Conservation (phyloP, 2,329 filamentous ascomycete species). For the Colletotrichum noveboracense region DNA sequence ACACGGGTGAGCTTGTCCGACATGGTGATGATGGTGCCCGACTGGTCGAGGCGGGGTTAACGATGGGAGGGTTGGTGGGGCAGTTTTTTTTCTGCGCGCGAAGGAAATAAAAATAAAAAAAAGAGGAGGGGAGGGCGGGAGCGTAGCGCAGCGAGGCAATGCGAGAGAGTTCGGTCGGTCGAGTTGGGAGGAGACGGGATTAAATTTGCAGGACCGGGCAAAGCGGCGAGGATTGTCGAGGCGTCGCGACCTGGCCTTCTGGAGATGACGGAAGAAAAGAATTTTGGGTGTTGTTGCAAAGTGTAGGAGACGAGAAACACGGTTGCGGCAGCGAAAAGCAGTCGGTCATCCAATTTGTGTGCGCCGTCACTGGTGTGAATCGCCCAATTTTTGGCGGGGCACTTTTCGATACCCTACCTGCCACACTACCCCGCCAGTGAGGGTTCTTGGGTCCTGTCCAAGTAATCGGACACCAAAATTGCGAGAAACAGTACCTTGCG, state of each 20-base stretch:
- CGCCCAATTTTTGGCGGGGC: slow-evolving; percentile 23
- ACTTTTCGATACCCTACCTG: slow-evolving; percentile 13
- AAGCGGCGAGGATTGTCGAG: slow-evolving; percentile 9
- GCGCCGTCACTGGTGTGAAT: slow-evolving; percentile 22
- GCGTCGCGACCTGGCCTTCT: slow-evolving; percentile 21
- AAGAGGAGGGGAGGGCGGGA: neutral
- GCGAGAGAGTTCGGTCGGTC: neutral
- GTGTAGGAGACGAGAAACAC: slow-evolving; percentile 5
- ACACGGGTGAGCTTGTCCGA: slow-evolving; percentile 96
- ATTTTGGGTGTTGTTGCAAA: slow-evolving; percentile 13
- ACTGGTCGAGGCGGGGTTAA: slow-evolving; percentile 20
- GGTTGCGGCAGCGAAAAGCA: slow-evolving; percentile 14
- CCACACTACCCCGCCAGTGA: slow-evolving; percentile 12
- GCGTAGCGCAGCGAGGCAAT: neutral
- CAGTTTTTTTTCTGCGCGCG: neutral
- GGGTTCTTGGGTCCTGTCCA: neutral
- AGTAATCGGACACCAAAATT: neutral
- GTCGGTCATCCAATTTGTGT: slow-evolving; percentile 25
- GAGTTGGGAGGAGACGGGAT: neutral
- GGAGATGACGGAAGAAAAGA: neutral
- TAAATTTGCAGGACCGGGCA: slow-evolving; percentile 1
- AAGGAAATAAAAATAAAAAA: neutral
- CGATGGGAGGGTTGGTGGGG: slow-evolving; percentile 11
- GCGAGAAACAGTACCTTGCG: neutral
- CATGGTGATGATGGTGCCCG: slow-evolving; percentile 61